These are phyloP conservation scores for Colletotrichum tanaceti DNA, from an alignment of 2,329 filamentous ascomycete genomes.

Conservation along the genomic window DNA sequence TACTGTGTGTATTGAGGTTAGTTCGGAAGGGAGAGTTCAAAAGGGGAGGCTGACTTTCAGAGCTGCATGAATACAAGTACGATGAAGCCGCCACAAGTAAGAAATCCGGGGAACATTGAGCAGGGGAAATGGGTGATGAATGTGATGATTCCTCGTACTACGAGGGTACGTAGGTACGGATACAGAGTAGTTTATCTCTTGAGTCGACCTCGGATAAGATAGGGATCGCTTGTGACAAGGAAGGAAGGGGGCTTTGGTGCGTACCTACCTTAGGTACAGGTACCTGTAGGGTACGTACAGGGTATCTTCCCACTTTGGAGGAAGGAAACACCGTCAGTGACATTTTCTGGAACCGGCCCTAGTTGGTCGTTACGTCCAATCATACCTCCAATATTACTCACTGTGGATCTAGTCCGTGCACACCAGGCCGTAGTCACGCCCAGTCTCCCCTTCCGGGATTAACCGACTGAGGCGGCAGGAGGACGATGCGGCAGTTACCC, in stretches of 20 bases:
- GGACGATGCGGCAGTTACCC: background rate
- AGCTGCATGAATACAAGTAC: background rate
- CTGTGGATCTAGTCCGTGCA: conserved; percentile 16
- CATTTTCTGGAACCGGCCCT: conserved; percentile 8
- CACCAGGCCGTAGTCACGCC: conserved; percentile 1
- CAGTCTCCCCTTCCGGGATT: conserved; percentile 32
- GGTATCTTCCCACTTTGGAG: background rate
- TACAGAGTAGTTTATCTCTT: too few relatives aligned
- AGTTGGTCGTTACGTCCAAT: conserved; percentile 17
- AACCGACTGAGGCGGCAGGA: conserved; percentile 23
- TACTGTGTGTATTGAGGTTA: background rate
- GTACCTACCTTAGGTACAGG: too few relatives aligned
- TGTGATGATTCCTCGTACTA: too few relatives aligned
- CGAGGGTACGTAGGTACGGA: too few relatives aligned
- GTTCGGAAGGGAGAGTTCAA: background rate
- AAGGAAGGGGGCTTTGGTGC: too few relatives aligned
- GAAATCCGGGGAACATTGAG: conserved; percentile 6
- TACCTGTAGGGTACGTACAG: too few relatives aligned
- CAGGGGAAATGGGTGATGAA: background rate
- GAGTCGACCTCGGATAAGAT: conserved; percentile 29
- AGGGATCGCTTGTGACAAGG: background rate
- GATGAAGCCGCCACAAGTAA: conserved; percentile 4
- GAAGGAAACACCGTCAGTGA: conserved; percentile 19
- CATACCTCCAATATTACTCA: conserved; percentile 27
- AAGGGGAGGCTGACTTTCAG: background rate